Percentiles rank a stretch among this genome's conserved stretches.
phyloP scores from a whole-genome alignment of 2,329 filamentous ascomycete genomes.

The Calonectria pauciramosa region DNA sequence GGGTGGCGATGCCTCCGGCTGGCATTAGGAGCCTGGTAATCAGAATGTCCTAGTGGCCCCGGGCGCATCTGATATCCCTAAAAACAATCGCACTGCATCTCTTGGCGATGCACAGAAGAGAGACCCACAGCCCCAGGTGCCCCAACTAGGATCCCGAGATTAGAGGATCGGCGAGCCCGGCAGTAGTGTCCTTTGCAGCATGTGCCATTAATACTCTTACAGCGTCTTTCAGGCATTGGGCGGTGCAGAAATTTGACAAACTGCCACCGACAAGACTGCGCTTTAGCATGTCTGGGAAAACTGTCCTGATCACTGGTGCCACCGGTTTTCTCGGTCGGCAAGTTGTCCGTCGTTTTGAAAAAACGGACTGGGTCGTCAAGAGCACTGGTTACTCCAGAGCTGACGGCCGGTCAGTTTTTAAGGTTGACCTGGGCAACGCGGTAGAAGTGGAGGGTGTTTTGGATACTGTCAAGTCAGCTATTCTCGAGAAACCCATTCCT shows the following conservation, averaged over 20 bases:
- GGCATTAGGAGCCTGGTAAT: background rate
- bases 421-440: slow-evolving; percentile 65
- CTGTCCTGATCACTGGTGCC: slow-evolving; percentile 84
- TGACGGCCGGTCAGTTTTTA: slow-evolving; percentile 76
- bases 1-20: background rate
- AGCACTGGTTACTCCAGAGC: slow-evolving; percentile 83
- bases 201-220: background rate
- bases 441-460: slow-evolving; percentile 64
- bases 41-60: background rate
- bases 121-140: background rate
- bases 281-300: slow-evolving; percentile 49
- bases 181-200: background rate
- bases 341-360: slow-evolving; percentile 78
- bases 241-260: background rate
- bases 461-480: slow-evolving; percentile 65
- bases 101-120: background rate
- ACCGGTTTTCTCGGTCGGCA: slow-evolving; percentile 87
- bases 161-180: background rate
- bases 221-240: background rate
- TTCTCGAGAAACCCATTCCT: background rate
- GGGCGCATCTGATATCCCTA: background rate
- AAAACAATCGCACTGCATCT: background rate
- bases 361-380: slow-evolving; percentile 72
- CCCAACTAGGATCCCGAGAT: background rate
- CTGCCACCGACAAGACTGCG: background rate